phyloP scores from a whole-genome alignment of 768 basidiomycete species.

The Inosperma sp. region DNA sequence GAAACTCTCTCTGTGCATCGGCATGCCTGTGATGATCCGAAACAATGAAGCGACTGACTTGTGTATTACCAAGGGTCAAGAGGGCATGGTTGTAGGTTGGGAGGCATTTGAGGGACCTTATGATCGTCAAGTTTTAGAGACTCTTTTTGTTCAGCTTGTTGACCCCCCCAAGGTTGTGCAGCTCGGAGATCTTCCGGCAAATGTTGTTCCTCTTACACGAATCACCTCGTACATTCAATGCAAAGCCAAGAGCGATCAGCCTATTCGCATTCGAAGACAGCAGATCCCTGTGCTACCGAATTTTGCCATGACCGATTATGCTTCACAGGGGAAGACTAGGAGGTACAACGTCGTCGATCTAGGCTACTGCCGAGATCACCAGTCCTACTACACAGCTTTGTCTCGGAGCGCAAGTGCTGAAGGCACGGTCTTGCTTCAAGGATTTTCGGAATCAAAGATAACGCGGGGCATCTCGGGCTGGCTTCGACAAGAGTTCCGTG shows the following conservation, averaged over 20 bases:
- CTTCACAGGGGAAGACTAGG: conserved; percentile 30
- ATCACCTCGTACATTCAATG: not conserved
- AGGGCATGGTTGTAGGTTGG: conserved; percentile 28
- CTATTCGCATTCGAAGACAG: conserved; percentile 14
- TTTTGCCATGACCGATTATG: conserved; percentile 35
- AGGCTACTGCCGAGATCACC: conserved; percentile 16
- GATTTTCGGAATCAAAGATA: conserved; percentile 20
- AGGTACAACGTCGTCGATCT: conserved; percentile 28
- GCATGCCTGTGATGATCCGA: conserved; percentile 31
- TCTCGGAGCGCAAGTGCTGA: conserved; percentile 26
- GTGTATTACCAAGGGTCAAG: conserved; percentile 34
- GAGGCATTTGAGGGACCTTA: conserved; percentile 8
- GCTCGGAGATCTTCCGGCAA: conserved; percentile 22
- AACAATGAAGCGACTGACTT: conserved; percentile 32
- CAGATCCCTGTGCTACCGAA: conserved; percentile 26
- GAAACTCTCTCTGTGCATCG: conserved; percentile 24
- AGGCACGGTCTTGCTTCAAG: conserved; percentile 29
- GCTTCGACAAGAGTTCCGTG: conserved; percentile 30
- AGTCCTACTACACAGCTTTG: conserved; percentile 28
- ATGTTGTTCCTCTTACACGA: conserved; percentile 26
- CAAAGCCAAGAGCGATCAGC: conserved; percentile 12
- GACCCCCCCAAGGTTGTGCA: conserved; percentile 22
- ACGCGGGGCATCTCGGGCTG: conserved; percentile 24
- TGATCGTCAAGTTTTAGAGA: conserved; percentile 20
- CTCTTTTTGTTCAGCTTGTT: conserved; percentile 26